Base-by-base conservation (phyloP, 306 rosid species). In the Gynostemma pentaphyllum region DNA sequence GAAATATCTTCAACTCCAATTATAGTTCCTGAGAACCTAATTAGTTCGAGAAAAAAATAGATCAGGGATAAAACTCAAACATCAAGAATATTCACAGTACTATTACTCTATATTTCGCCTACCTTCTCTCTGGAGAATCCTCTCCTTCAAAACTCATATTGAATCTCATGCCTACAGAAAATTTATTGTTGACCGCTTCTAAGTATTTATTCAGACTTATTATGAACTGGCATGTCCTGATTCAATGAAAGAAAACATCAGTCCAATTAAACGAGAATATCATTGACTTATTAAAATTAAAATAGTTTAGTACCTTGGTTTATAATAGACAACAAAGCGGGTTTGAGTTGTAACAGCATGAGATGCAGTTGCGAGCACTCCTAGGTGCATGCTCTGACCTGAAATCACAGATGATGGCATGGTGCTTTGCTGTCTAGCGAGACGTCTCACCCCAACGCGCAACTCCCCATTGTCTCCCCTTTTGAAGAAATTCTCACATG, bases 311-410 rank as follows among this genome's bases (percentile, higher is more conserved):
- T 69, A 86, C 99, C 99, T 83, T 34, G 97, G 99, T 77, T 88
- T 92, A 68, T 92, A 84, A 71, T 79, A 92, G 21, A 92, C 97
- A 8, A 81, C 74, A 42, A 92, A 92, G 46, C 79, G 75, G 60
- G 95, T 92, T 68, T 78, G 83, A 47, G 97, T 82, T 21, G 84
- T 66, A 75, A 86, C 90, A 59, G 99, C 96, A 73, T 92, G 97
- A 23, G 95, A 86, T 56, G 99, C 99, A 64, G 99, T 92, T 47
- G 96, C 99, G 18, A 92, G 95, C 72, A 92, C 94, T 67, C 99
- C 99, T 21, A 84, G 72, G 76, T 88, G 96, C 99, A 92, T 92
- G 80, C 97, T 92, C 68, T 88, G 95, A 67, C 95, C 81, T 19
- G 99, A 92, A 53, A 92, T 82, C 67, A 88, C 99, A 9, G 99